Base-by-base conservation (phyloP, 1,139 yeast genomes). In the Sugiyamaella xylanicola region DNA sequence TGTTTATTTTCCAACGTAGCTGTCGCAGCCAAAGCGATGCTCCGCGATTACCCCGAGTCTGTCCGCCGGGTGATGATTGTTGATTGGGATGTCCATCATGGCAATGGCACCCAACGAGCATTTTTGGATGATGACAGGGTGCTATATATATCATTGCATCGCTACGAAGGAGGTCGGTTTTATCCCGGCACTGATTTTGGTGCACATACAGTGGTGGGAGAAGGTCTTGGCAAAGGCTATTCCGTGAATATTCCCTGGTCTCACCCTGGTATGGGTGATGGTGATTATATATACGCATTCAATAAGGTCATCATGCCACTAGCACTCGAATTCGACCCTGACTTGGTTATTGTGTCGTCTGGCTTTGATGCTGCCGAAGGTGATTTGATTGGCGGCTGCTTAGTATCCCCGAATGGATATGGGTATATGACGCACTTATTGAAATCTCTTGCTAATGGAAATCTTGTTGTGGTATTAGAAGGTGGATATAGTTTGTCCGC, bases 331-430 rank as follows among this genome's bases (percentile, higher is more conserved):
- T 95, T 86, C 65, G 86, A 86, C 65, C 98, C 99, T 0, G 99
- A 95, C 72, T 77, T 95, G 62, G 91, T 91, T 4, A 89, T 95
- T 40, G 86, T 95, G 35, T 89, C 97, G 43, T 86, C 98, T 0
- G 99, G 99, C 0, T 93, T 93, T 67, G 99, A 93, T 74, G 99
- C 99, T 21, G 99, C 99, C 0, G 97, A 89, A 65, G 99, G 98
- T 53, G 99, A 95, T 72, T 86, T 90, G 56, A 89, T 95, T 62
- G 99, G 99, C n/a, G 96, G 95, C 41, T 93, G 97, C 70, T 95
- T 89, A 70, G 96, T 95, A 2, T 82, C 97, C 0, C 99, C 99
- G 1, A 87, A 91, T 44, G 97, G 97, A 16, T 95, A 93, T 69
- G 97, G 97, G 5, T 92, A 90, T 62, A 90, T 95, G 97, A 89